Percentiles rank a stretch among this genome's conserved stretches.
Conservation (phyloP, 768 basidiomycete genomes). For the Cystobasidium onofrii region DNA sequence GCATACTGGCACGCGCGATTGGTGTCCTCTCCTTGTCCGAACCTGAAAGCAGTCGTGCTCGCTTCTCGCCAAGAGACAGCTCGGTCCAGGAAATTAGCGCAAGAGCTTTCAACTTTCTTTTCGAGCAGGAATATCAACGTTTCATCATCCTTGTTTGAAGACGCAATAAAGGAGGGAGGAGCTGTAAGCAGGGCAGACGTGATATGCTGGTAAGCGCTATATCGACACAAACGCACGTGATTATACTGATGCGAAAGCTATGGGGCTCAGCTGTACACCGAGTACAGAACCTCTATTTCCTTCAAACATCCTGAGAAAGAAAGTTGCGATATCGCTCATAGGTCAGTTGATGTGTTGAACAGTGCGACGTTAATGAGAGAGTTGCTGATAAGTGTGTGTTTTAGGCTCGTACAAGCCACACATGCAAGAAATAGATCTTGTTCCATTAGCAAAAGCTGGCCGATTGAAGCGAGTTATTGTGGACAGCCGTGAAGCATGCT, state of each 20-base stretch:
- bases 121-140: conserved; percentile 9
- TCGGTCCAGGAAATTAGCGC: conserved; percentile 22
- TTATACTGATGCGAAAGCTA: neutral
- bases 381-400: too few relatives aligned
- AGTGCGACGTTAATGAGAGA: too few relatives aligned
- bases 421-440: conserved; percentile 41
- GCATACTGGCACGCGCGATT: conserved; percentile 36
- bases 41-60: neutral
- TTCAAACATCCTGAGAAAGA: neutral
- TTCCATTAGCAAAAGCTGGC: conserved; percentile 6
- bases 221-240: neutral
- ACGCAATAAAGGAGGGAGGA: neutral
- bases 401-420: conserved; percentile 39
- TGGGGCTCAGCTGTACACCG: conserved; percentile 37
- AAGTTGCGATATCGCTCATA: conserved; percentile 20
- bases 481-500: conserved; percentile 33
- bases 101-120: neutral
- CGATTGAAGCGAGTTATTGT: conserved; percentile 20
- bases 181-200: conserved; percentile 38
- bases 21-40: neutral
- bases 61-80: neutral
- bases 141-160: neutral
- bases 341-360: neutral
- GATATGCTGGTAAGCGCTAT: conserved; percentile 40
- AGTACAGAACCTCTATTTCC: conserved; percentile 39